Percentiles rank a stretch among this genome's conserved stretches.
Evolutionary conservation across 148 eudicot species (phyloP).

Genomic region (Diospyros kaki): DNA sequence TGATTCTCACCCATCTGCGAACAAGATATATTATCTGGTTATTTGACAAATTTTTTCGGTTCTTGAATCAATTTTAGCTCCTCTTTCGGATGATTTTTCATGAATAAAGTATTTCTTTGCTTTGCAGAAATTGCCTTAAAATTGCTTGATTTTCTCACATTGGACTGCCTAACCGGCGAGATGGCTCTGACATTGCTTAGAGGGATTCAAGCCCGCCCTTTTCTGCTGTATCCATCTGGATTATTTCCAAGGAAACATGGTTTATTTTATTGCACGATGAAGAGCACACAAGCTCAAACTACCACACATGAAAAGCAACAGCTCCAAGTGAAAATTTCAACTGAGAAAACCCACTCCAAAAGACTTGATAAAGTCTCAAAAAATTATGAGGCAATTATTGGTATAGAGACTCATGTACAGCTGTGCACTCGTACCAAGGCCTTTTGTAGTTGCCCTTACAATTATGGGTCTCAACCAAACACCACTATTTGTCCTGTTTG

Average conservation of each 20-base stretch:
- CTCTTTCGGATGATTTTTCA: not conserved
- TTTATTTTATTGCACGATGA: conserved; percentile 33
- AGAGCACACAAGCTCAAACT: conserved; percentile 45
- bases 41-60: not conserved
- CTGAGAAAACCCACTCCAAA: conserved; percentile 28
- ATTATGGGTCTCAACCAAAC: conserved; percentile 81
- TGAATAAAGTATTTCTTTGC: not conserved
- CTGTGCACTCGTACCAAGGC: conserved; percentile 83
- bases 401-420: conserved; percentile 96
- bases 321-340: conserved; percentile 29
- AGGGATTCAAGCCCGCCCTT: conserved; percentile 56
- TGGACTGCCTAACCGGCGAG: conserved; percentile 16
- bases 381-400: conserved; percentile 77
- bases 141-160: conserved; percentile 25
- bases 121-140: conserved; percentile 18
- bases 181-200: conserved; percentile 76
- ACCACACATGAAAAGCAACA: conserved; percentile 49
- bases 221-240: conserved; percentile 48
- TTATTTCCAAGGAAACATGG: conserved; percentile 39
- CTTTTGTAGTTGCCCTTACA: conserved; percentile 86
- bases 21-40: too few relatives aligned
- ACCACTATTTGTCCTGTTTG: conserved; percentile 81
- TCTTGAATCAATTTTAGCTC: not conserved
- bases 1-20: too few relatives aligned
- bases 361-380: conserved; percentile 40